phyloP scores from a whole-genome alignment of 2,329 filamentous ascomycete genomes.

The Trichophyton benhamiae region DNA sequence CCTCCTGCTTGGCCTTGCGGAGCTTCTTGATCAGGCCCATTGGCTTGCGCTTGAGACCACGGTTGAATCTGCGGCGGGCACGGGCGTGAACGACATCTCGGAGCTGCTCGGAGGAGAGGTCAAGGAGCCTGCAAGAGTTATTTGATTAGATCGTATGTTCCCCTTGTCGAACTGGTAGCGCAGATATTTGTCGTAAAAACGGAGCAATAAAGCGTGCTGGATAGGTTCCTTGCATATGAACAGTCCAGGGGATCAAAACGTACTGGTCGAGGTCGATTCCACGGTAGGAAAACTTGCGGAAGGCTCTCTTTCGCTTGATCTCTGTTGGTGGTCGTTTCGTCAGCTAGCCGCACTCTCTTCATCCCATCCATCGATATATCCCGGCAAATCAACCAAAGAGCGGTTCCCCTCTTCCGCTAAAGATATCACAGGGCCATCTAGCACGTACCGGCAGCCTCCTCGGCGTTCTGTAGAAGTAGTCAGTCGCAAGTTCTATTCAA shows the following conservation, averaged over 20 bases:
- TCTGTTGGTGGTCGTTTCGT: constrained; percentile 40
- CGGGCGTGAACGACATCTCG: constrained; percentile 99
- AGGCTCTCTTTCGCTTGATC: constrained; percentile 99
- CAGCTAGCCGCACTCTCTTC: neutral
- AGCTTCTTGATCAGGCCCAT: constrained; percentile 99
- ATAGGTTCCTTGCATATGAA: neutral
- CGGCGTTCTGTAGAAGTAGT: constrained; percentile 61
- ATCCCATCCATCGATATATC: neutral
- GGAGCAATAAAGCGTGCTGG: neutral
- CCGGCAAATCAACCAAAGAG: neutral
- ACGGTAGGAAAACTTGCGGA: constrained; percentile 99
- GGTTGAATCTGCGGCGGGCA: constrained; percentile 98
- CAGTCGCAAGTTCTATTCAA: constrained; percentile 11
- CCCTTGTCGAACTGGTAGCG: neutral
- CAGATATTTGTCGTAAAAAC: neutral
- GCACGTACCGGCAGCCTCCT: constrained; percentile 73
- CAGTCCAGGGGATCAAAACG: constrained; percentile 30
- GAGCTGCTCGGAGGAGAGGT: constrained; percentile 96
- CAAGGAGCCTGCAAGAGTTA: constrained; percentile 66
- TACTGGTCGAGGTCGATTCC: constrained; percentile 99
- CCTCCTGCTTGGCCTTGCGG: constrained; percentile 98
- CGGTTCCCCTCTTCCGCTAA: neutral
- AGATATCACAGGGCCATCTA: neutral
- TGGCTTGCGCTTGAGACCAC: constrained; percentile 98
- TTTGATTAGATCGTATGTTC: constrained; percentile 18